phyloP scores from a whole-genome alignment of 1,139 yeast genomes.

The Geotrichum fermentans region DNA sequence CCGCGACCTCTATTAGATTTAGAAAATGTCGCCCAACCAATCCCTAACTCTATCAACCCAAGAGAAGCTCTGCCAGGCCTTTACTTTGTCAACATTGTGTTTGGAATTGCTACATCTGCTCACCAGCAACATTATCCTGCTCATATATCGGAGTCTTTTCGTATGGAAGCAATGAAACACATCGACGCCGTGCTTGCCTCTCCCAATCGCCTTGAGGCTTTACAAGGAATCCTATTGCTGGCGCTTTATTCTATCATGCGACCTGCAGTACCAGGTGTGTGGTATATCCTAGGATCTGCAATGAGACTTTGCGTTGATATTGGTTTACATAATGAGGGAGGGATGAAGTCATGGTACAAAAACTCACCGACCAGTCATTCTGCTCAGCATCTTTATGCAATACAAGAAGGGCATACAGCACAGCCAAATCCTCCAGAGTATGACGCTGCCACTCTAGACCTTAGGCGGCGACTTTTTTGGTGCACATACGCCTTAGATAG shows the following conservation, averaged over 20 bases:
- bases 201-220: constrained; percentile 58
- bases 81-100: constrained; percentile 65
- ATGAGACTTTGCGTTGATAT: constrained; percentile 74
- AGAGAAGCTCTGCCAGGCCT: constrained; percentile 31
- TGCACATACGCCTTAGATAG: constrained; percentile 80
- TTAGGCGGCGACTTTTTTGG: constrained; percentile 80
- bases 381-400: neutral
- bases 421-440: constrained; percentile 8
- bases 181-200: constrained; percentile 57
- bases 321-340: constrained; percentile 64
- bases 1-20: neutral
- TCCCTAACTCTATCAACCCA: constrained; percentile 9
- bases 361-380: constrained; percentile 15
- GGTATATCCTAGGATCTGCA: constrained; percentile 84
- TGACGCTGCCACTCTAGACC: constrained; percentile 58
- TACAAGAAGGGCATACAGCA: neutral
- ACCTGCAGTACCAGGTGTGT: constrained; percentile 68
- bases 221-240: constrained; percentile 65
- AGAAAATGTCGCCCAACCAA: neutral
- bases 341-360: constrained; percentile 27
- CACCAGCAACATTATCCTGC: constrained; percentile 66
- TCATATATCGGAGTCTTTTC: constrained; percentile 65
- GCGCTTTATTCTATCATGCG: constrained; percentile 58
- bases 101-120: constrained; percentile 76
- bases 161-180: constrained; percentile 60